phyloP scores from a whole-genome alignment of 352 stramenopile species.

The Phytopythium helicoides region DNA sequence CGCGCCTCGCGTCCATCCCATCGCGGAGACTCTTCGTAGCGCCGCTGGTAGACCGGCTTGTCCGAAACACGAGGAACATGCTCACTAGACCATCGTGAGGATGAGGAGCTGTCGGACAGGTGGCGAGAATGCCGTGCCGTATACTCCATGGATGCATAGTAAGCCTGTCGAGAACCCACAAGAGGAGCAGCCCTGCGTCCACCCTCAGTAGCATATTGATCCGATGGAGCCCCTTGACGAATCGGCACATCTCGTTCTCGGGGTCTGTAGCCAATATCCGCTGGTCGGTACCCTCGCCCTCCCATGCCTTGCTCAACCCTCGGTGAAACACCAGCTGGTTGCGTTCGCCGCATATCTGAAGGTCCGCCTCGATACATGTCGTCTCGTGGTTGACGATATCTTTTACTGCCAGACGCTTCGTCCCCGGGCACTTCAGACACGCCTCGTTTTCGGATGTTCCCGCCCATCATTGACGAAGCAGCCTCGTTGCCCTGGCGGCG shows the following conservation, averaged over 20 bases:
- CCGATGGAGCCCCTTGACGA: slow-evolving; percentile 1
- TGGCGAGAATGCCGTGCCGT: slow-evolving; percentile 7
- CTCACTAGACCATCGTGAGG: slow-evolving; percentile 21
- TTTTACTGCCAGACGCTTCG: slow-evolving; percentile 22
- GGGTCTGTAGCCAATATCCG: slow-evolving; percentile 12
- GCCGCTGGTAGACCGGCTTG: slow-evolving; percentile 18
- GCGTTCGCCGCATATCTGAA: neutral
- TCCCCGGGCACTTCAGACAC: slow-evolving; percentile 19
- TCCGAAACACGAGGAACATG: slow-evolving; percentile 12
- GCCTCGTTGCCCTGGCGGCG: neutral
- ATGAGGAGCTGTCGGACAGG: slow-evolving; percentile 16
- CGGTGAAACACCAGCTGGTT: neutral
- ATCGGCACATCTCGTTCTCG: slow-evolving; percentile 14
- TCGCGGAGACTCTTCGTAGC: slow-evolving; percentile 30
- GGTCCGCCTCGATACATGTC: slow-evolving; percentile 8
- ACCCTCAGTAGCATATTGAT: neutral
- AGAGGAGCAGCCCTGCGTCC: neutral
- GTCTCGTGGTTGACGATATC: slow-evolving; percentile 22
- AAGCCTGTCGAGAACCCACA: neutral
- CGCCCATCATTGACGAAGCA: neutral
- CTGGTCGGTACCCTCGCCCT: slow-evolving; percentile 7
- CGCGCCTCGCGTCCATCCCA: slow-evolving; percentile 29
- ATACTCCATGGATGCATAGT: slow-evolving; percentile 3
- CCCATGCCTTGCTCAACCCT: neutral
- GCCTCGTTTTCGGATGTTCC: slow-evolving; percentile 16